Conservation (phyloP, 2,329 filamentous ascomycete genomes). For the Teratosphaeria viscida region DNA sequence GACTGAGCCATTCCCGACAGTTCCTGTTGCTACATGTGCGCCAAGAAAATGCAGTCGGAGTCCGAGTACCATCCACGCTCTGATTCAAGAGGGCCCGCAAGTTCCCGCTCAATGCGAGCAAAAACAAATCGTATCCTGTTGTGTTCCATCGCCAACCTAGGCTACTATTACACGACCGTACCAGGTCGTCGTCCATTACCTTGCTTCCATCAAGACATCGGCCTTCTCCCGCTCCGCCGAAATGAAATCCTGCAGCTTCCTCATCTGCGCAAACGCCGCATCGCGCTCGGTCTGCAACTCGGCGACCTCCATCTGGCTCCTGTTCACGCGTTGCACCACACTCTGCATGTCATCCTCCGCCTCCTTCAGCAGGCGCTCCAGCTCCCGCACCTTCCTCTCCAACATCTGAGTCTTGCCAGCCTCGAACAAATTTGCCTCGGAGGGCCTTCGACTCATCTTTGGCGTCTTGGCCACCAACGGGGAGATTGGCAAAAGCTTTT, state of each 20-base stretch:
- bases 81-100: too few relatives aligned
- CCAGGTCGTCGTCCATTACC: background rate
- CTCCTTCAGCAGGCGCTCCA: constrained; percentile 69
- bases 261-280: constrained; percentile 61
- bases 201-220: constrained; percentile 28
- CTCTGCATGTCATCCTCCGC: constrained; percentile 76
- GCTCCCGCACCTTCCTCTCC: constrained; percentile 67
- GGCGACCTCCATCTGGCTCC: constrained; percentile 72
- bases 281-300: constrained; percentile 67
- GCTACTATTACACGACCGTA: background rate
- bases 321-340: constrained; percentile 72
- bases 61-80: background rate
- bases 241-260: constrained; percentile 57
- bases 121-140: background rate
- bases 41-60: background rate
- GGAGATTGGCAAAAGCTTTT: constrained; percentile 39
- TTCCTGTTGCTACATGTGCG: background rate
- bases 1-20: background rate
- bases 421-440: constrained; percentile 41
- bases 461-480: constrained; percentile 53
- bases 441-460: constrained; percentile 47
- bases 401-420: constrained; percentile 65
- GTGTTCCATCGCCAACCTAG: background rate
- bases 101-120: background rate
- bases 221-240: constrained; percentile 53